Conservation (phyloP, 108 stramenopile genomes). For the Pseudonitzschia multiseries region DNA sequence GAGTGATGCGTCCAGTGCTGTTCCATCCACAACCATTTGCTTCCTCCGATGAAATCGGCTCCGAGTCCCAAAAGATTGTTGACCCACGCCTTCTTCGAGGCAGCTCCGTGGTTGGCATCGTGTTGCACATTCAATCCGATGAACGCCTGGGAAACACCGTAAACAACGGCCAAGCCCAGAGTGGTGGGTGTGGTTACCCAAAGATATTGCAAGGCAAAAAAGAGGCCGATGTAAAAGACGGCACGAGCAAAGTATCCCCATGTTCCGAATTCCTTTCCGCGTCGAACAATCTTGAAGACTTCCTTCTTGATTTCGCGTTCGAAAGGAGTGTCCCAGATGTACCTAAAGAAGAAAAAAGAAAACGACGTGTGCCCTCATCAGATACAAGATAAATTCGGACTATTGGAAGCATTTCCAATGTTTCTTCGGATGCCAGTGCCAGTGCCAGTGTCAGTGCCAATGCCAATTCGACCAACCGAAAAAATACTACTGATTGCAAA, state of each 20-base stretch:
- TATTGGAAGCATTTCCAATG: too few relatives aligned
- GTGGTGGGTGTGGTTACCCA: slow-evolving; percentile 59
- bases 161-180: slow-evolving; percentile 56
- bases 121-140: slow-evolving; percentile 95
- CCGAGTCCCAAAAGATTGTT: slow-evolving; percentile 87
- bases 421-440: too few relatives aligned
- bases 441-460: too few relatives aligned
- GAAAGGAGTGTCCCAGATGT: slow-evolving; percentile 83
- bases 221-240: slow-evolving; percentile 67
- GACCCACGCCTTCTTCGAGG: slow-evolving; percentile 73
- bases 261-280: slow-evolving; percentile 84
- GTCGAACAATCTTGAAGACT: slow-evolving; percentile 87
- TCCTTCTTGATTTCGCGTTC: slow-evolving; percentile 84
- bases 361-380: too few relatives aligned
- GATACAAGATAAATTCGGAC: too few relatives aligned
- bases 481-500: slow-evolving; percentile 16
- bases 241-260: slow-evolving; percentile 73
- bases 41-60: slow-evolving; percentile 87
- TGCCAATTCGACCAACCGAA: background rate
- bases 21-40: slow-evolving; percentile 89
- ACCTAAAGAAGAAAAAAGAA: slow-evolving; percentile 37
- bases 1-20: slow-evolving; percentile 89
- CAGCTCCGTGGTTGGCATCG: slow-evolving; percentile 95
- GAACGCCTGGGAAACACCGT: slow-evolving; percentile 78
- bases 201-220: slow-evolving; percentile 58